phyloP scores from a whole-genome alignment of 768 basidiomycete species.

The Brasilioporus rufonigricans region DNA sequence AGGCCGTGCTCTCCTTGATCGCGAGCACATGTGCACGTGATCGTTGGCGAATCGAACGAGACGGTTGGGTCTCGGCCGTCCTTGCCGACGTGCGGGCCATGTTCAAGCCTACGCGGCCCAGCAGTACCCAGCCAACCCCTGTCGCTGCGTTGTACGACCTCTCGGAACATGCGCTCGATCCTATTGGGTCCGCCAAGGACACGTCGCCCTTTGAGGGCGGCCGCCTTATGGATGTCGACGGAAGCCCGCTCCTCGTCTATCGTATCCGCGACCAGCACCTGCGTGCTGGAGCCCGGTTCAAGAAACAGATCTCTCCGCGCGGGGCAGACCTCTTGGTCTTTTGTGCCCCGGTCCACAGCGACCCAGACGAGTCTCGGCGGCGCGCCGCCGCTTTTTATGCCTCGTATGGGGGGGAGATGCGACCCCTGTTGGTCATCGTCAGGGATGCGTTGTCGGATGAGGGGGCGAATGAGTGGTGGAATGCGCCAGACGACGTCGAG shows the following conservation, averaged over 20 bases:
- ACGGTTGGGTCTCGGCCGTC: conserved; percentile 19
- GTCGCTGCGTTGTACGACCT: conserved; percentile 25
- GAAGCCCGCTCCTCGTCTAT: conserved; percentile 17
- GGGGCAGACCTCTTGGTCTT: conserved; percentile 27
- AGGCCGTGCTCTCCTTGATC: conserved; percentile 21
- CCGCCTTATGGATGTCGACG: conserved; percentile 19
- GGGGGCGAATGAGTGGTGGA: conserved; percentile 23
- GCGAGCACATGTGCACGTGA: conserved; percentile 16
- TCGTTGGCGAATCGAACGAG: conserved; percentile 23
- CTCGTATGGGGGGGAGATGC: conserved; percentile 27
- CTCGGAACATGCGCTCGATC: conserved; percentile 3
- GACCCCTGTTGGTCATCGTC: conserved; percentile 26
- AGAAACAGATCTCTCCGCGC: conserved; percentile 21
- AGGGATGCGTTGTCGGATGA: conserved; percentile 20
- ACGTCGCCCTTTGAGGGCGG: conserved; percentile 19
- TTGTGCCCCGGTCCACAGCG: conserved; percentile 13
- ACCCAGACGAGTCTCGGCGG: conserved; percentile 6
- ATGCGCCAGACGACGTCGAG: conserved; percentile 4
- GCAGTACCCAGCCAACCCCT: conserved; percentile 11
- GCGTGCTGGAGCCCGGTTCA: conserved; percentile 22
- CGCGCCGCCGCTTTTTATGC: conserved; percentile 15
- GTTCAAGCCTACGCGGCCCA: conserved; percentile 10
- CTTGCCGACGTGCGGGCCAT: conserved; percentile 26
- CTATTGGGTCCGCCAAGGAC: conserved; percentile 10
- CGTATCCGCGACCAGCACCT: conserved; percentile 23